Evolutionary conservation across 441 rosid species (phyloP).

Genomic region (Syzygium syzygioides): DNA sequence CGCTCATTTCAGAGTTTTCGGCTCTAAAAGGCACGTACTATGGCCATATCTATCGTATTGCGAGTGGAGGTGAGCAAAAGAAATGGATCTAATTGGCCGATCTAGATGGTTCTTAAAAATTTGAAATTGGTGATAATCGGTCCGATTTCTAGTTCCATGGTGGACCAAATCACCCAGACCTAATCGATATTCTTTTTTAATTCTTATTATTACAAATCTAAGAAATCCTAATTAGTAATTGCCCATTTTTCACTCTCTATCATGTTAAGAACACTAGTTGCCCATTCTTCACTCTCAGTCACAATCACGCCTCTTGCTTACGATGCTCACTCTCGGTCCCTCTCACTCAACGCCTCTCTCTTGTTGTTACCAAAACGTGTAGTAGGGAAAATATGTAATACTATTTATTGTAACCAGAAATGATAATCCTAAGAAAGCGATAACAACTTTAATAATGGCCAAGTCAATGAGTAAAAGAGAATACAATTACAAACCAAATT

Average conservation of each 20-base stretch:
- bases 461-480: no score
- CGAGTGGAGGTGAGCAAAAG: background rate
- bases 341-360: no score
- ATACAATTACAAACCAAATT: no score
- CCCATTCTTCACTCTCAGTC: background rate
- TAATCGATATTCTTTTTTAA: background rate
- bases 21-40: background rate
- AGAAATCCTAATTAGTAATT: background rate
- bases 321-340: background rate
- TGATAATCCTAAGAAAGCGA: no score
- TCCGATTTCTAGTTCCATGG: accelerated
- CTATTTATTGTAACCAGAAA: no score
- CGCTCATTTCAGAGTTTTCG: background rate
- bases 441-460: no score
- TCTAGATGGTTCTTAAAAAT: background rate
- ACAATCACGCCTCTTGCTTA: background rate
- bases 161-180: background rate
- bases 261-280: background rate
- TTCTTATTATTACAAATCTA: background rate
- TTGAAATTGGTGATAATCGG: background rate
- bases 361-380: no score
- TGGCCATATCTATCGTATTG: background rate
- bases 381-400: no score
- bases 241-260: background rate
- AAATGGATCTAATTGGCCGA: background rate